phyloP scores from a whole-genome alignment of 2,329 filamentous ascomycete species.

The Acephala macrosclerotiorum region DNA sequence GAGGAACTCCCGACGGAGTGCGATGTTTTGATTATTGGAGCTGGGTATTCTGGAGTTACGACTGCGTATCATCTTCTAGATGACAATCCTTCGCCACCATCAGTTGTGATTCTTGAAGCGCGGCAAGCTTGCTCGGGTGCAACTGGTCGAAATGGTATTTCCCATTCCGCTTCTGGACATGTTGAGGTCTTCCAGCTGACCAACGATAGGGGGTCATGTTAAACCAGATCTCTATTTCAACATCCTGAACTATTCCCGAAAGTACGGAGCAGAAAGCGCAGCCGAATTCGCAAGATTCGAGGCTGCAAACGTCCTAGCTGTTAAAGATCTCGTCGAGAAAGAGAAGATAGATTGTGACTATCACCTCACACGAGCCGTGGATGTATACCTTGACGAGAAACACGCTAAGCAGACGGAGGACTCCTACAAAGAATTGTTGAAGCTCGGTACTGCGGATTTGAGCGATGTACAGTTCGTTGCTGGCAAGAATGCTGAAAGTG shows the following conservation, averaged over 20 bases:
- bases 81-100: constrained; percentile 21
- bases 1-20: constrained; percentile 29
- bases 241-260: neutral
- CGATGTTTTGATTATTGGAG: constrained; percentile 42
- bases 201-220: constrained; percentile 6
- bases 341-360: constrained; percentile 52
- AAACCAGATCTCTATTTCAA: neutral
- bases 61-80: constrained; percentile 29
- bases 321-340: constrained; percentile 48
- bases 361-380: constrained; percentile 36
- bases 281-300: constrained; percentile 50
- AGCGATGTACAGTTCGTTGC: constrained; percentile 24
- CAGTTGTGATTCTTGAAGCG: constrained; percentile 43
- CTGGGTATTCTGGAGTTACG: constrained; percentile 30
- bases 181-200: neutral
- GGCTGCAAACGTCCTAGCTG: constrained; percentile 45
- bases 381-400: constrained; percentile 3
- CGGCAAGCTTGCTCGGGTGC: constrained; percentile 51
- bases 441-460: constrained; percentile 26
- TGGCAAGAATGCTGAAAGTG: constrained; percentile 25
- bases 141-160: constrained; percentile 48
- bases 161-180: neutral
- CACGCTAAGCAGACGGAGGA: constrained; percentile 29
- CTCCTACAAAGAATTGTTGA: constrained; percentile 16
- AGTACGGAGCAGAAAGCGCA: constrained; percentile 45